These are phyloP conservation scores for Rhypophila decipiens DNA, from an alignment of 495 filamentous ascomycete genomes.

Conservation along the genomic window DNA sequence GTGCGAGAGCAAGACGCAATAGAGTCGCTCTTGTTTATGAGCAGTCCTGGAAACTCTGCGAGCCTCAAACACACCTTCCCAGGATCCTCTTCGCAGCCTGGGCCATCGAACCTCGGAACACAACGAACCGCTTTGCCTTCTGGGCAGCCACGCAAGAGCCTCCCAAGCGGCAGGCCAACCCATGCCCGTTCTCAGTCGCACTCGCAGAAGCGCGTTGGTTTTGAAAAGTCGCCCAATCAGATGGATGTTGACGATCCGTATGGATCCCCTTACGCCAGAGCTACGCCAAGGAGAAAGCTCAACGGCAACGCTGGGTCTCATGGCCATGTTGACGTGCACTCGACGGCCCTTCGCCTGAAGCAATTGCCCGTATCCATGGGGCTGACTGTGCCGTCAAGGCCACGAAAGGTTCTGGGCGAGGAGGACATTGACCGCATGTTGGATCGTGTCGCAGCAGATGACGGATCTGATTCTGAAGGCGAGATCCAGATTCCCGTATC, in stretches of 20 bases:
- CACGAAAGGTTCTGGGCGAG: conserved; percentile 29
- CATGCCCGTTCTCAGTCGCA: conserved; percentile 28
- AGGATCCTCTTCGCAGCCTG: conserved; percentile 25
- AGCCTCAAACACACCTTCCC: conserved; percentile 47
- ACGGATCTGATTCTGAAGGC: conserved; percentile 40
- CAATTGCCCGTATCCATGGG: conserved; percentile 36
- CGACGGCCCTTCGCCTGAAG: conserved; percentile 13
- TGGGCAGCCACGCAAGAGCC: conserved; percentile 35
- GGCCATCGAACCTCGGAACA: conserved; percentile 12
- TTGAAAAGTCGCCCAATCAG: conserved; percentile 36
- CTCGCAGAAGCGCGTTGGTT: conserved; percentile 36
- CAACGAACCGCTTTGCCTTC: conserved; percentile 37
- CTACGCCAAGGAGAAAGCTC: conserved; percentile 34
- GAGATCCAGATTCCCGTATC: conserved; percentile 38
- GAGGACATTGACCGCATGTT: conserved; percentile 45
- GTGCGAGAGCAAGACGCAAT: conserved; percentile 79
- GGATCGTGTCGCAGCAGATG: conserved; percentile 34
- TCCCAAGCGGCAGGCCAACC: conserved; percentile 36
- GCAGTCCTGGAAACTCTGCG: conserved; percentile 70
- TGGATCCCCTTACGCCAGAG: conserved; percentile 27
- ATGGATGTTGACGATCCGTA: conserved; percentile 41
- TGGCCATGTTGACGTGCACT: conserved; percentile 10
- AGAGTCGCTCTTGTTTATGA: conserved; percentile 81
- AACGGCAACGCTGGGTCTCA: conserved; percentile 24
- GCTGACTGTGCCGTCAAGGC: conserved; percentile 25